phyloP scores from a whole-genome alignment of 805 yeast genomes.

The Wickerhamiella bombiphila region DNA sequence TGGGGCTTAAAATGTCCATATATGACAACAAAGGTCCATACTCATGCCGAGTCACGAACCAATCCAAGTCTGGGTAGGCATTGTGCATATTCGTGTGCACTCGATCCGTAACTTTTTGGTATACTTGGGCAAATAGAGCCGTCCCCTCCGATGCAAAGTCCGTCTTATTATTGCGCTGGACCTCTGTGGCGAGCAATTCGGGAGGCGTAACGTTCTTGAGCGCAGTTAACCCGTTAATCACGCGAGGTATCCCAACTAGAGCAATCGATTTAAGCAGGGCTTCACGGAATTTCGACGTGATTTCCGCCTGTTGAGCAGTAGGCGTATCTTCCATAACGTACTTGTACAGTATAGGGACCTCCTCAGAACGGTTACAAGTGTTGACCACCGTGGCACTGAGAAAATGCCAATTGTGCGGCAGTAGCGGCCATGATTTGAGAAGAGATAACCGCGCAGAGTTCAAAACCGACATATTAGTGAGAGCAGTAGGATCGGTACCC shows the following conservation, averaged over 20 bases:
- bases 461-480: no score
- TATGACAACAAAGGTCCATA: constrained; percentile 67
- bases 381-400: constrained; percentile 71
- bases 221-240: constrained; percentile 61
- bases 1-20: constrained; percentile 43
- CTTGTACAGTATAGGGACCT: constrained; percentile 59
- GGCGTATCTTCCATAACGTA: constrained; percentile 35
- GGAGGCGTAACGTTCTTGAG: constrained; percentile 53
- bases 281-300: constrained; percentile 53
- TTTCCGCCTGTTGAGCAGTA: constrained; percentile 15
- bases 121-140: constrained; percentile 57
- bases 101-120: constrained; percentile 57
- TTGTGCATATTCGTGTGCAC: constrained; percentile 51
- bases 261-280: constrained; percentile 67
- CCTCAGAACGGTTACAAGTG: constrained; percentile 70
- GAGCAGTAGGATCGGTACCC: no score
- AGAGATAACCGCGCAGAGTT: constrained; percentile 42
- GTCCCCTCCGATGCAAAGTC: constrained; percentile 34
- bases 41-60: constrained; percentile 52
- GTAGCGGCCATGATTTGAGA: constrained; percentile 39
- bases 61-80: constrained; percentile 80
- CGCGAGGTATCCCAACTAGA: constrained; percentile 67
- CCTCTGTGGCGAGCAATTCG: constrained; percentile 25
- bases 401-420: constrained; percentile 54
- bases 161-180: constrained; percentile 17